Conservation (phyloP, 2,329 filamentous ascomycete genomes). For the Fusarium falciforme region DNA sequence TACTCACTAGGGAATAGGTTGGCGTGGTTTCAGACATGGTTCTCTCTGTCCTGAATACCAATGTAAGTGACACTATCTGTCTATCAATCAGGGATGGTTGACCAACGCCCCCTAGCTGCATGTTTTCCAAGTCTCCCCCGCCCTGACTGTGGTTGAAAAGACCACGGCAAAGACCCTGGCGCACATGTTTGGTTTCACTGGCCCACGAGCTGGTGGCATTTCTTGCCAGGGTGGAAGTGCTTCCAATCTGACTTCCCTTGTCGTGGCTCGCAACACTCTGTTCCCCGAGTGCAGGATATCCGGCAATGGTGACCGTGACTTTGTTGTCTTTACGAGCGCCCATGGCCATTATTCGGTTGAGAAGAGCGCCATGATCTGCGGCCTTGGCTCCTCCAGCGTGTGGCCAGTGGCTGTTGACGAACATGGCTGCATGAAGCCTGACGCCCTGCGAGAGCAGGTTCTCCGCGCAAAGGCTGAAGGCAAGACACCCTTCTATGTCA, state of each 20-base stretch:
- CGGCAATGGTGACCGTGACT: constrained; percentile 74
- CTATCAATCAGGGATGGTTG: background rate
- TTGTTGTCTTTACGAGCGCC: constrained; percentile 87
- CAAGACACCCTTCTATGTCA: constrained; percentile 91
- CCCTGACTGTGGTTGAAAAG: constrained; percentile 89
- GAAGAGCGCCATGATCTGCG: constrained; percentile 92
- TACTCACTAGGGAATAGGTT: constrained; percentile 60
- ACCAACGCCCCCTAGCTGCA: constrained; percentile 59
- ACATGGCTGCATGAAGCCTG: constrained; percentile 76
- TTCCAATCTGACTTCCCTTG: constrained; percentile 86
- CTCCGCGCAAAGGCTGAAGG: constrained; percentile 71
- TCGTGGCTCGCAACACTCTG: constrained; percentile 87
- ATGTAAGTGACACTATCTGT: constrained; percentile 62
- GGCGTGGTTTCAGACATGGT: constrained; percentile 88
- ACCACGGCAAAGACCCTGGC: constrained; percentile 80
- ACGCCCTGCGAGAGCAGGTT: constrained; percentile 73
- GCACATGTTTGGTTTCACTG: constrained; percentile 78
- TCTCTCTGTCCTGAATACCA: constrained; percentile 89
- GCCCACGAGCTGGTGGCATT: constrained; percentile 77
- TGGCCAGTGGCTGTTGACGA: constrained; percentile 79
- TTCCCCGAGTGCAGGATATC: constrained; percentile 80
- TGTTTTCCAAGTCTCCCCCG: constrained; percentile 93
- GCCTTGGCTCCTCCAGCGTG: constrained; percentile 81
- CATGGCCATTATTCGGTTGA: constrained; percentile 96
- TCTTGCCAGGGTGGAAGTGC: constrained; percentile 85